These are phyloP conservation scores for Cordyceps javanica DNA, from an alignment of 2,329 filamentous ascomycete species.

Conservation along the genomic window DNA sequence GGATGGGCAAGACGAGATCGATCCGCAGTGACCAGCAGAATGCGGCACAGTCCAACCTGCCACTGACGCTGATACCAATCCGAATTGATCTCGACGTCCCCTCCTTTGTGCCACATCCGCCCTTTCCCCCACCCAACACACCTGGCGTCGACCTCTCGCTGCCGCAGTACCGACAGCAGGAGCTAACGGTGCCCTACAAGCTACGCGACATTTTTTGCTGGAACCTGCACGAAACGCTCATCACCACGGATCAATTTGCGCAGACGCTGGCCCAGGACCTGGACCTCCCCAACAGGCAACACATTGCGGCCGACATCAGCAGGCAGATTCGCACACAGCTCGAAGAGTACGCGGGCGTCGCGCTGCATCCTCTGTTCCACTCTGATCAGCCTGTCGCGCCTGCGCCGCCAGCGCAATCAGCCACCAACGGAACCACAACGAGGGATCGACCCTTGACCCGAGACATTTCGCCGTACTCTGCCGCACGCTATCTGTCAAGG, in stretches of 20 bases:
- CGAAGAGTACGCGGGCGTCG: constrained; percentile 92
- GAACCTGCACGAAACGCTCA: constrained; percentile 92
- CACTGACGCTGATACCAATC: constrained; percentile 88
- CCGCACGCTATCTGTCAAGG: constrained; percentile 35
- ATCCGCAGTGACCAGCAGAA: constrained; percentile 54
- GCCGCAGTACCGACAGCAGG: constrained; percentile 73
- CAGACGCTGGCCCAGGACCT: constrained; percentile 83
- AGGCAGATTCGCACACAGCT: constrained; percentile 91
- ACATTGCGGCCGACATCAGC: constrained; percentile 73
- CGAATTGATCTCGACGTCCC: constrained; percentile 92
- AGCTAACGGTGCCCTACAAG: constrained; percentile 76
- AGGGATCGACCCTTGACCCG: constrained; percentile 26
- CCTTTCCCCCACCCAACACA: constrained; percentile 58
- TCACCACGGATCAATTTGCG: constrained; percentile 96
- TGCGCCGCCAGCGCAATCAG: constrained; percentile 9
- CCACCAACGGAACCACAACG: constrained; percentile 16
- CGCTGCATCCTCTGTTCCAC: constrained; percentile 87
- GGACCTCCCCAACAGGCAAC: constrained; percentile 71
- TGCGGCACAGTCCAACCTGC: constrained; percentile 65
- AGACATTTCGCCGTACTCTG: constrained; percentile 33
- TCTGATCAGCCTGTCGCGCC: constrained; percentile 31
- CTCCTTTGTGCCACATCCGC: constrained; percentile 61
- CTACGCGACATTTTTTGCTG: constrained; percentile 94
- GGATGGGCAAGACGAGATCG: constrained; percentile 71
- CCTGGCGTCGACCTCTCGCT: constrained; percentile 62